phyloP scores from a whole-genome alignment of 2,329 filamentous ascomycete genomes.

The Pseudogymnoascus sp. region DNA sequence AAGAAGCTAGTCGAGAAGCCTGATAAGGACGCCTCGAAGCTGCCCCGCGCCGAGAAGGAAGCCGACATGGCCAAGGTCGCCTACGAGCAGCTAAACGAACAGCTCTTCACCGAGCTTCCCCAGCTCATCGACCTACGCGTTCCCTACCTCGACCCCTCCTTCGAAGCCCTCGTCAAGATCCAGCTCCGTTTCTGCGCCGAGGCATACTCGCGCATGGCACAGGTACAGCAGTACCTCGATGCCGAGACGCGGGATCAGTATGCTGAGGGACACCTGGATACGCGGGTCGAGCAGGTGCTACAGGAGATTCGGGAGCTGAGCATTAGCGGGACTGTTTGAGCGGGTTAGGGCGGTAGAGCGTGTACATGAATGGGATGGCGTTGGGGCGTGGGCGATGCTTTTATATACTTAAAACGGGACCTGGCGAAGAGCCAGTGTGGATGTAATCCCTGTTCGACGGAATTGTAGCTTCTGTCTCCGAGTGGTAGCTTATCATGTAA shows the following conservation, averaged over 20 bases:
- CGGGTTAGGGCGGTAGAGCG: conserved; percentile 46
- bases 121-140: conserved; percentile 95
- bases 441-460: neutral
- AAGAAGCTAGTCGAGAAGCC: conserved; percentile 97
- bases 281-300: conserved; percentile 85
- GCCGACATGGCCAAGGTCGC: conserved; percentile 86
- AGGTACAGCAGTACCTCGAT: conserved; percentile 97
- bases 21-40: conserved; percentile 95
- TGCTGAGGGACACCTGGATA: conserved; percentile 84
- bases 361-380: conserved; percentile 68
- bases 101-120: conserved; percentile 84
- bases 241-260: conserved; percentile 94
- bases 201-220: conserved; percentile 95
- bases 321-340: conserved; percentile 65
- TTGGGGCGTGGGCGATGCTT: conserved; percentile 65
- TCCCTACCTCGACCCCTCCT: conserved; percentile 92
- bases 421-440: neutral
- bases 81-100: conserved; percentile 96
- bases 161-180: conserved; percentile 97
- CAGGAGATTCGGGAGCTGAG: conserved; percentile 96
- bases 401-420: neutral
- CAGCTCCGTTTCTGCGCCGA: conserved; percentile 96
- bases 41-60: conserved; percentile 93
- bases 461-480: neutral
- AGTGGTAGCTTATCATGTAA: neutral